These are phyloP conservation scores for Metschnikowia arizonensis DNA, from an alignment of 805 yeast species.

Conservation along the genomic window DNA sequence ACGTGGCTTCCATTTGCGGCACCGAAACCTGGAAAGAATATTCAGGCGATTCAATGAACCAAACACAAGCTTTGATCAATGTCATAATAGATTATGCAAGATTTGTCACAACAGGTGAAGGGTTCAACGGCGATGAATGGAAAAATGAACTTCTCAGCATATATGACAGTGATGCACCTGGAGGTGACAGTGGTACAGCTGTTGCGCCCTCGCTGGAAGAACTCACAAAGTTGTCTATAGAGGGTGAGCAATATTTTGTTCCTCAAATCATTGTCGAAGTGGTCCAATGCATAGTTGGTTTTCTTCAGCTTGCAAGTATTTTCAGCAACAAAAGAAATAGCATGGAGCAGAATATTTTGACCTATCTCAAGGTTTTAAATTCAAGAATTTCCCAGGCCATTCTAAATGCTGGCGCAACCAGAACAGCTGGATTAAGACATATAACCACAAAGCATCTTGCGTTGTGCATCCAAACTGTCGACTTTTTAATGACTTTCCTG, in stretches of 20 bases:
- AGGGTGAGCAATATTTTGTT: constrained; percentile 24
- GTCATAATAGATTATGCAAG: constrained; percentile 24
- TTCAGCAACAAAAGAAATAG: constrained; percentile 44
- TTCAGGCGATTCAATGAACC: constrained; percentile 41
- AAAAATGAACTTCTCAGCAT: constrained; percentile 22
- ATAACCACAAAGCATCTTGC: constrained; percentile 71
- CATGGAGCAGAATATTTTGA: constrained; percentile 46
- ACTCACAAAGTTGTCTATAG: constrained; percentile 13
- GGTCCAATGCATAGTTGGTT: constrained; percentile 40
- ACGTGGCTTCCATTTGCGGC: constrained; percentile 50
- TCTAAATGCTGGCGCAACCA: constrained; percentile 70
- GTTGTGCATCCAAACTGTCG: constrained; percentile 61
- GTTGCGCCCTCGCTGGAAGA: background rate
- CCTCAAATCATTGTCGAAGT: constrained; percentile 27
- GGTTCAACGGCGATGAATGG: constrained; percentile 30
- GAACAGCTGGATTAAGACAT: constrained; percentile 68
- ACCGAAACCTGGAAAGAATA: constrained; percentile 79
- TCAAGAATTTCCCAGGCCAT: constrained; percentile 56
- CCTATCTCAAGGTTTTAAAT: constrained; percentile 45
- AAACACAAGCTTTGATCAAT: constrained; percentile 24
- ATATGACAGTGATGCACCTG: constrained; percentile 10
- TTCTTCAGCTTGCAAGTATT: constrained; percentile 52
- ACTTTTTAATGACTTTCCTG: constrained; percentile 39
- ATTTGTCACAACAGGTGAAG: constrained; percentile 21
- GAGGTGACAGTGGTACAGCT: background rate